Percentiles rank a stretch among this genome's conserved stretches.
These are phyloP conservation scores for Penicillium tannophilum DNA, from an alignment of 495 filamentous ascomycete genomes.

Conservation along the genomic window DNA sequence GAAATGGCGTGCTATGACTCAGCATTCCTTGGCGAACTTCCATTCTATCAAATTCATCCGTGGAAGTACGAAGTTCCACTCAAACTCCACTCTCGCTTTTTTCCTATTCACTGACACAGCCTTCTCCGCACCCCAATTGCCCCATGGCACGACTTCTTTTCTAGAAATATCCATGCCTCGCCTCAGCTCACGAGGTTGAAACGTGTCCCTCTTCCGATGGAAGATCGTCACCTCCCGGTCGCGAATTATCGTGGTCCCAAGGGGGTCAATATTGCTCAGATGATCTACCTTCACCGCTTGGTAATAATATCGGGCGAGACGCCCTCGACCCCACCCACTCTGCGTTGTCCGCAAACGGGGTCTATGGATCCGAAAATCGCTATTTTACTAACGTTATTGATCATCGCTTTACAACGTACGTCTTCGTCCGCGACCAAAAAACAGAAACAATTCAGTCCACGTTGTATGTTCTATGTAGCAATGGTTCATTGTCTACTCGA, in stretches of 20 bases:
- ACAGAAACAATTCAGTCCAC: not conserved
- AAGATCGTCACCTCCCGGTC: not conserved
- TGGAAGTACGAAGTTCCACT: conserved; percentile 4
- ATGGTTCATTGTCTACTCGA: not conserved
- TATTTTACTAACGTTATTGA: conserved; percentile 4
- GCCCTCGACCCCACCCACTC: not conserved
- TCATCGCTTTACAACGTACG: not conserved
- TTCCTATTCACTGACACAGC: not conserved
- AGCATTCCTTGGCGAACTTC: conserved; percentile 2
- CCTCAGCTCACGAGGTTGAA: not conserved
- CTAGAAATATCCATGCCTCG: not conserved
- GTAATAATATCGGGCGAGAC: conserved; percentile 4
- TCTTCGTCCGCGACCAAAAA: not conserved
- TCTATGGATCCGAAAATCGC: conserved; percentile 6
- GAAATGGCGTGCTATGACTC: conserved; percentile 5
- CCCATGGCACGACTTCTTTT: conserved; percentile 1
- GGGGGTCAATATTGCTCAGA: not conserved
- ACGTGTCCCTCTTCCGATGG: not conserved
- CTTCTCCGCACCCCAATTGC: conserved; percentile 4
- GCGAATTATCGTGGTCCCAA: conserved; percentile 1
- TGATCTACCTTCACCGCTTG: conserved; percentile 7
- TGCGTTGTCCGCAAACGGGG: conserved; percentile 5
- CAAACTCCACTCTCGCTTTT: not conserved
- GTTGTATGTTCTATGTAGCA: not conserved
- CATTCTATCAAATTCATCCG: not conserved